phyloP scores from a whole-genome alignment of 73 alveolate species.

The Effrenium voratum region DNA sequence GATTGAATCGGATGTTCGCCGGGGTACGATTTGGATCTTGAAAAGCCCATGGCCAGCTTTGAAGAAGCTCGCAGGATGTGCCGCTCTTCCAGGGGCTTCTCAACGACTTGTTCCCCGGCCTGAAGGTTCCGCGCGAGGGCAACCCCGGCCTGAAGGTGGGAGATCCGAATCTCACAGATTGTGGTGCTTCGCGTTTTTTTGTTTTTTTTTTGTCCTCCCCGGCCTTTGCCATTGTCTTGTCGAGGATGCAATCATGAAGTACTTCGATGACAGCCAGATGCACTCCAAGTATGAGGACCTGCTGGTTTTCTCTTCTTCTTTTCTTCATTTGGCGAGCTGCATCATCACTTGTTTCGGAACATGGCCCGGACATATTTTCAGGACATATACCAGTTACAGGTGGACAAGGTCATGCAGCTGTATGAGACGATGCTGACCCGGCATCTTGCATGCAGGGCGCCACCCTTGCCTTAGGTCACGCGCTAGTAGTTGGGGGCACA shows the following conservation, averaged over 20 bases:
- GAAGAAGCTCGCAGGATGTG: constrained; percentile 68
- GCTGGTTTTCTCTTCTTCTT: too few relatives aligned
- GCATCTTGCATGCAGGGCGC: too few relatives aligned
- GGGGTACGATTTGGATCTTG: too few relatives aligned
- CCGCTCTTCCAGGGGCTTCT: constrained; percentile 95
- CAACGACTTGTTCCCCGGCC: constrained; percentile 99
- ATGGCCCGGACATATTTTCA: too few relatives aligned
- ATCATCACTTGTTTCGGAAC: too few relatives aligned
- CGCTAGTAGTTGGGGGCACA: too few relatives aligned
- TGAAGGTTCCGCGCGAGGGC: constrained; percentile 98
- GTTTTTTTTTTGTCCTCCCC: background rate
- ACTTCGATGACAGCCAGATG: constrained; percentile 87
- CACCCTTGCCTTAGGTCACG: too few relatives aligned
- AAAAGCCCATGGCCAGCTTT: too few relatives aligned
- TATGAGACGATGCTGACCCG: constrained; percentile 99
- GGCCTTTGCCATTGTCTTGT: too few relatives aligned
- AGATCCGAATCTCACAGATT: constrained; percentile 94
- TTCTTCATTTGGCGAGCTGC: too few relatives aligned
- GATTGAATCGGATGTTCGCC: too few relatives aligned
- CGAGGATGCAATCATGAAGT: constrained; percentile 59
- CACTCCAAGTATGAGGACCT: constrained; percentile 63
- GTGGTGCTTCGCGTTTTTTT: background rate
- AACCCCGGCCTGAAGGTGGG: constrained; percentile 97
- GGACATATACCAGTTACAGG: constrained; percentile 95
- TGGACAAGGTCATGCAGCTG: constrained; percentile 98